Conservation (phyloP, 768 basidiomycete genomes). For the Neoboletus magnificus region DNA sequence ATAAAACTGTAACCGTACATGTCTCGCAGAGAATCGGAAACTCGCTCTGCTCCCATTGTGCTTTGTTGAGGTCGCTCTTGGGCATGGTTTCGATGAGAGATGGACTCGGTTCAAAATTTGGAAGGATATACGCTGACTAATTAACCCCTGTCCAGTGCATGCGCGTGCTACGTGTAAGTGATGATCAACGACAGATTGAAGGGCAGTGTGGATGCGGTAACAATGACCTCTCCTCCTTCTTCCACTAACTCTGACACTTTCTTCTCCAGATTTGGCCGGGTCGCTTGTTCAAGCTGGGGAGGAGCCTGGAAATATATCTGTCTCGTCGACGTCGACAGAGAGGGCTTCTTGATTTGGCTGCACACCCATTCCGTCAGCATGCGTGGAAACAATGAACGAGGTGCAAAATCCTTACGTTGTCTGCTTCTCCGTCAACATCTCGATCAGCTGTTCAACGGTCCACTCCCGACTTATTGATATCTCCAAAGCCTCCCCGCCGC, state of each 20-base stretch:
- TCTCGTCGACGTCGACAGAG: constrained; percentile 69
- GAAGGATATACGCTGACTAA: constrained; percentile 28
- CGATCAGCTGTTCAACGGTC: constrained; percentile 86
- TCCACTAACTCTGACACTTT: constrained; percentile 77
- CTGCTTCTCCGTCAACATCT: constrained; percentile 81
- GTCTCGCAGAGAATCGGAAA: constrained; percentile 94
- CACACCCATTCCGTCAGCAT: neutral
- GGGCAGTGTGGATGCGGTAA: constrained; percentile 86
- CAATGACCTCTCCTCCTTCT: constrained; percentile 74
- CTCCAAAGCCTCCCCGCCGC: constrained; percentile 86
- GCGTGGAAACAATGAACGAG: neutral
- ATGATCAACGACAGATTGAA: constrained; percentile 76
- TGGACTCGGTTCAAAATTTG: neutral
- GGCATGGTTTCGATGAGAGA: constrained; percentile 44
- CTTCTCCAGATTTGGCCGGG: constrained; percentile 88
- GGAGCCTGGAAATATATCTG: constrained; percentile 94
- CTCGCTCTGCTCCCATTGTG: constrained; percentile 91
- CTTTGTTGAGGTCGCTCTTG: constrained; percentile 93
- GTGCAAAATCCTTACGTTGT: constrained; percentile 65
- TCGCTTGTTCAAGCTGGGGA: constrained; percentile 83
- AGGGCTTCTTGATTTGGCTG: constrained; percentile 97
- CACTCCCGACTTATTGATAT: constrained; percentile 64
- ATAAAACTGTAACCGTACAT: constrained; percentile 47
- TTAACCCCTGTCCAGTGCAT: constrained; percentile 2
- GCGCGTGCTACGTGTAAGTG: constrained; percentile 41